phyloP scores from a whole-genome alignment of 768 basidiomycete genomes.

The Clavulina sp. region DNA sequence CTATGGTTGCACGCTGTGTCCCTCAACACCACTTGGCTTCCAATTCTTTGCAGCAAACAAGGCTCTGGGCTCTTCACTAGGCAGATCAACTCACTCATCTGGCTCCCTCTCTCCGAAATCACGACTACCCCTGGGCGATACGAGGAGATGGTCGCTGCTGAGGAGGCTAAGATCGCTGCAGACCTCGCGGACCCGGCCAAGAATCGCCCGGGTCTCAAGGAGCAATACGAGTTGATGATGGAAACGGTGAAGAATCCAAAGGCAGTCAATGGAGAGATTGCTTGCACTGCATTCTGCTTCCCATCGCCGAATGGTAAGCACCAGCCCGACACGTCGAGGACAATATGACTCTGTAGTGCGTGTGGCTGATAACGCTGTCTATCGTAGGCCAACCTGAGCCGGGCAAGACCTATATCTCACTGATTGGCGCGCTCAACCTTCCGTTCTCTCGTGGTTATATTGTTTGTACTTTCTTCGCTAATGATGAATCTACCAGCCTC shows the following conservation, averaged over 20 bases:
- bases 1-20: too few relatives aligned
- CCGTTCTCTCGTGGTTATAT: constrained; percentile 27
- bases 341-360: neutral
- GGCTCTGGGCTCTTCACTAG: neutral
- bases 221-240: neutral
- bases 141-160: neutral
- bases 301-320: neutral
- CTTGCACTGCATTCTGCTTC: neutral
- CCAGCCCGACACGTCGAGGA: too few relatives aligned
- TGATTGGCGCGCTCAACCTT: constrained; percentile 25
- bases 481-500: too few relatives aligned
- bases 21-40: neutral
- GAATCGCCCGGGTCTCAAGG: neutral
- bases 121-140: neutral
- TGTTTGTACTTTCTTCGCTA: neutral
- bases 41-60: neutral
- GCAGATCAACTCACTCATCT: neutral
- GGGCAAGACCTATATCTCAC: constrained; percentile 20
- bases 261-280: neutral
- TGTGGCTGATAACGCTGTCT: neutral
- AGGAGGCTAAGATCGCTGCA: neutral
- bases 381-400: neutral
- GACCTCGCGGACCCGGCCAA: neutral
- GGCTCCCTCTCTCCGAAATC: neutral
- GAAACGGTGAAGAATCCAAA: neutral